phyloP scores from a whole-genome alignment of 495 filamentous ascomycete species.

The Hypoxylon cercidicola region DNA sequence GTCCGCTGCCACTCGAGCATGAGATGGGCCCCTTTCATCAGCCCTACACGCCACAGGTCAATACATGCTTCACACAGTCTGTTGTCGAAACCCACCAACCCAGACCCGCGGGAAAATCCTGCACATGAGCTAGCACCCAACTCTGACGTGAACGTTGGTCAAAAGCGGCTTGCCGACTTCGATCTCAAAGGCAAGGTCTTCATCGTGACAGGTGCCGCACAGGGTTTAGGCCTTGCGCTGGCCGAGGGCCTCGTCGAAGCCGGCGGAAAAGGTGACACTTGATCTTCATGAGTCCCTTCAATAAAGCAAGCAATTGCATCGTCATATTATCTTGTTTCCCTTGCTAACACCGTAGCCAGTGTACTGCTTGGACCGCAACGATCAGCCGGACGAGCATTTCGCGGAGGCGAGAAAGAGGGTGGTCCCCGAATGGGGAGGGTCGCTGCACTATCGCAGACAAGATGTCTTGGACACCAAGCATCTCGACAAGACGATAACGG shows the following conservation, averaged over 20 bases:
- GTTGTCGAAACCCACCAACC: conserved; percentile 30
- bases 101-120: conserved; percentile 40
- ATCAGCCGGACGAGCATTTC: conserved; percentile 63
- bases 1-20: conserved; percentile 12
- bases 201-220: conserved; percentile 70
- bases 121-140: conserved; percentile 35
- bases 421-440: conserved; percentile 60
- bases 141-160: conserved; percentile 38
- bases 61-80: conserved; percentile 17
- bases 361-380: conserved; percentile 70
- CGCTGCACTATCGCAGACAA: conserved; percentile 69
- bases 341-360: conserved; percentile 53
- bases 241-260: conserved; percentile 76
- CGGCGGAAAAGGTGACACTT: conserved; percentile 68
- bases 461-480: conserved; percentile 69
- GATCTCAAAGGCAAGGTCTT: conserved; percentile 68
- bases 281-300: not conserved
- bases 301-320: not conserved
- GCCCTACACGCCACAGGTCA: conserved; percentile 1
- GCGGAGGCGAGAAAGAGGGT: conserved; percentile 60
- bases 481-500: conserved; percentile 64
- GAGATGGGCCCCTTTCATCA: conserved; percentile 2
- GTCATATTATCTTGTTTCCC: not conserved
- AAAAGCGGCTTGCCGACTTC: conserved; percentile 54
- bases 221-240: conserved; percentile 72